Percentiles rank a stretch among this genome's conserved stretches.
Evolutionary conservation across 1,284 basidiomycete genomes (phyloP).

Genomic region (Leccinum cinnamomeum): DNA sequence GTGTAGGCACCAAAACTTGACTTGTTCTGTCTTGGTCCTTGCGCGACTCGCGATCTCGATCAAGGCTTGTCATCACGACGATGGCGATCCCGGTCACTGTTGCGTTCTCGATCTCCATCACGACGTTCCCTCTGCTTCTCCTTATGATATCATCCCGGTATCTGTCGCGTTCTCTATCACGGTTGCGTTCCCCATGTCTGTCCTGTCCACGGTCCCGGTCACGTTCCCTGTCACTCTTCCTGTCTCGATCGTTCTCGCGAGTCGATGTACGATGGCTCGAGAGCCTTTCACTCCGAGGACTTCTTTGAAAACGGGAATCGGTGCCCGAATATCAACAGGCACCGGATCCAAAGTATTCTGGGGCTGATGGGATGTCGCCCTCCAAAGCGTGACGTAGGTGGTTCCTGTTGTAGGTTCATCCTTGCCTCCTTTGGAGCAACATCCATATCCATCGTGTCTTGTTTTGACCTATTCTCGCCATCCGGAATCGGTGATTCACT

Average conservation of each 20-base stretch:
- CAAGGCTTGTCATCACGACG: conserved; percentile 36
- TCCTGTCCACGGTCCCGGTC: conserved; percentile 50
- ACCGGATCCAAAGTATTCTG: conserved; percentile 14
- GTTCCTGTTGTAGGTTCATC: conserved; percentile 19
- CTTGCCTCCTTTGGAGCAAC: conserved; percentile 27
- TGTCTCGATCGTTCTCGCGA: conserved; percentile 40
- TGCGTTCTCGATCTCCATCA: conserved; percentile 44
- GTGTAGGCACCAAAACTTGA: conserved; percentile 34
- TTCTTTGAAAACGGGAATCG: conserved; percentile 25
- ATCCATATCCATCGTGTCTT: conserved; percentile 46
- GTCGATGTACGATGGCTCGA: conserved; percentile 38
- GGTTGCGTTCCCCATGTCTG: conserved; percentile 45
- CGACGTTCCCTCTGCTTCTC: conserved; percentile 42
- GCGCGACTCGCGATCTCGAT: conserved; percentile 42
- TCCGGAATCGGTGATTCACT: conserved; percentile 44
- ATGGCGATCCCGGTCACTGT: conserved; percentile 40
- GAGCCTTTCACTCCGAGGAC: conserved; percentile 43
- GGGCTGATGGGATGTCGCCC: conserved; percentile 18
- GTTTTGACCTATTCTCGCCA: conserved; percentile 27
- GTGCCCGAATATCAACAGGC: conserved; percentile 20
- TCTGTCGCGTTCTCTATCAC: conserved; percentile 42
- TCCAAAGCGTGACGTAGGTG: conserved; percentile 24
- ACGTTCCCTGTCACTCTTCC: conserved; percentile 46
- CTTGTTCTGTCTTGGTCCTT: conserved; percentile 53
- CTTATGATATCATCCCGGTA: conserved; percentile 35